A percentile compares a stretch with the other conserved stretches of the same genome.
phyloP scores from a whole-genome alignment of 2,329 filamentous ascomycete genomes.

The Aspergillus melleus region DNA sequence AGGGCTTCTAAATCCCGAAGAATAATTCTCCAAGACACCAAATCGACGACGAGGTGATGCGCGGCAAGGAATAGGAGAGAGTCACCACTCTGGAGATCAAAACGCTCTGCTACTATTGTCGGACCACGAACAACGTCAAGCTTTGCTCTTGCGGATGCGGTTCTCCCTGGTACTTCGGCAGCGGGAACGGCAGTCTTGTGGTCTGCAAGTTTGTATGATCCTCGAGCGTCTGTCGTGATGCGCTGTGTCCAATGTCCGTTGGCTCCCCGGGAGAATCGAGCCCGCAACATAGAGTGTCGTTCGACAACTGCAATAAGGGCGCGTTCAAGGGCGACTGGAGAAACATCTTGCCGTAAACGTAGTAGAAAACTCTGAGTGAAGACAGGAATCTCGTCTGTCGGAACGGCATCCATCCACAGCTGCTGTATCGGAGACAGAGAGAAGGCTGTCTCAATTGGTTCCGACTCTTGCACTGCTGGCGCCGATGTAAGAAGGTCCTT shows the following conservation, averaged over 20 bases:
- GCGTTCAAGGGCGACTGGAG: conserved; percentile 5
- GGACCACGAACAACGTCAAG: too few species aligned
- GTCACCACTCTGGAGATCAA: conserved; percentile 2
- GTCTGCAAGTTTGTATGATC: neutral
- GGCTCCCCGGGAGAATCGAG: conserved; percentile 1
- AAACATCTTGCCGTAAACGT: conserved; percentile 5
- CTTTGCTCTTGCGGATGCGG: neutral
- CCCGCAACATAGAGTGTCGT: conserved; percentile 25
- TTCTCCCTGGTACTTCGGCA: neutral
- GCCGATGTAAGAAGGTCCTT: too few species aligned
- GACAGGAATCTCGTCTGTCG: conserved; percentile 3
- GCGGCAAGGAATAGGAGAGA: conserved; percentile 1
- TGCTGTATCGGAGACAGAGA: conserved; percentile 27
- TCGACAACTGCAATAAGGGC: conserved; percentile 17
- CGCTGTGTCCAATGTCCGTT: conserved; percentile 8
- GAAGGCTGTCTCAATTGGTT: conserved; percentile 12
- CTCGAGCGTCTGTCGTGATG: neutral
- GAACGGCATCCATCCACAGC: conserved; percentile 16
- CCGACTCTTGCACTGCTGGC: neutral
- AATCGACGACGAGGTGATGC: conserved; percentile 16
- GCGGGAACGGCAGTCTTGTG: neutral
- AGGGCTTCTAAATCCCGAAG: conserved; percentile 11
- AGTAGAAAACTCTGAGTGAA: conserved; percentile 29
- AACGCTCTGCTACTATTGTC: neutral
- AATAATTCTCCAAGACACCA: conserved; percentile 17